Conservation (phyloP, 306 rosid species). For the Boehmeria nivea region DNA sequence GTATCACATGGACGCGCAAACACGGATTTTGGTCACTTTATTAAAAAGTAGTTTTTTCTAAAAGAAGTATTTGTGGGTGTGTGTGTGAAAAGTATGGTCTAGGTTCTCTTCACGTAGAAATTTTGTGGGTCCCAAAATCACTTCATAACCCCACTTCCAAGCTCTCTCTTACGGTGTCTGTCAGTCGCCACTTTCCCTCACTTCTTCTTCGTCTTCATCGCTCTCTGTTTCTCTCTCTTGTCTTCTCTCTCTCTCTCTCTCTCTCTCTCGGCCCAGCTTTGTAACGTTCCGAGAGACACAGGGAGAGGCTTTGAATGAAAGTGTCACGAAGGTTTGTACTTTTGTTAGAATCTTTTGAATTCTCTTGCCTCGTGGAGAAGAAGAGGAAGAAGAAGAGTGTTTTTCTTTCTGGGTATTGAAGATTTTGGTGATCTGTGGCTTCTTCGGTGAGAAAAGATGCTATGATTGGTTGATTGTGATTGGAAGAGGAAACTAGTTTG, state of each 20-base stretch:
- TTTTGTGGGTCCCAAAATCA: slow-evolving; percentile 27
- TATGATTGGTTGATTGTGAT: neutral
- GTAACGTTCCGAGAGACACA: too few species aligned
- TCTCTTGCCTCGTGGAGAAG: too few species aligned
- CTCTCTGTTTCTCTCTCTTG: too few species aligned
- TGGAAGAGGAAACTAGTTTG: neutral
- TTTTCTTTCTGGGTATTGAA: neutral
- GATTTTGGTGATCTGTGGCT: neutral
- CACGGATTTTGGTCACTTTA: neutral
- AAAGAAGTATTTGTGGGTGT: neutral
- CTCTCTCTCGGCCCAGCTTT: too few species aligned
- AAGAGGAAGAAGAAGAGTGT: neutral
- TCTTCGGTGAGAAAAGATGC: neutral
- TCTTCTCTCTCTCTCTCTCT: too few species aligned
- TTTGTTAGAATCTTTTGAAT: too few species aligned
- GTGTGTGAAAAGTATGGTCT: slow-evolving; percentile 10
- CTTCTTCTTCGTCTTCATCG: too few species aligned
- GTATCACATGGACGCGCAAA: neutral
- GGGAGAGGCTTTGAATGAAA: too few species aligned
- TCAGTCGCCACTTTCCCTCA: too few species aligned
- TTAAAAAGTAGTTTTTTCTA: neutral
- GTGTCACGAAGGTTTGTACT: neutral
- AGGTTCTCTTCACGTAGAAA: slow-evolving; percentile 43
- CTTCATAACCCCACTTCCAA: neutral
- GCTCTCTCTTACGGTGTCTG: neutral